A percentile compares a stretch with the other conserved stretches of the same genome.
Evolutionary conservation across 2,329 filamentous ascomycete species (phyloP).

Genomic region (Penicillium sp.): DNA sequence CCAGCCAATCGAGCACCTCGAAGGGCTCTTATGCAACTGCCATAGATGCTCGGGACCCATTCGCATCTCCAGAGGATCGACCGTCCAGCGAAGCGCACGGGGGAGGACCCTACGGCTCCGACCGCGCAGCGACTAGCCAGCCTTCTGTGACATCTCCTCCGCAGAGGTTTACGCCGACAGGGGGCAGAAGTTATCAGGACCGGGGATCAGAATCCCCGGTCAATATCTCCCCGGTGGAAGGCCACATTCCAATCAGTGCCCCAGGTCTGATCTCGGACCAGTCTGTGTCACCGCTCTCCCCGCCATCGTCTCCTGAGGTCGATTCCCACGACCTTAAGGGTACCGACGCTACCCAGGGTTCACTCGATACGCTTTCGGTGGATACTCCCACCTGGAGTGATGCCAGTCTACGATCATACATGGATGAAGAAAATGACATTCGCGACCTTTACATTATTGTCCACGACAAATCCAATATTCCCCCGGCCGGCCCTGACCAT

Average conservation of each 20-base stretch:
- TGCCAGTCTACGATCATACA: conserved; percentile 75
- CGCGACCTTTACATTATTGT: conserved; percentile 86
- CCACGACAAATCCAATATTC: conserved; percentile 82
- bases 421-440: conserved; percentile 85
- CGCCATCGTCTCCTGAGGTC: conserved; percentile 51
- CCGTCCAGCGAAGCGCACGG: conserved; percentile 21
- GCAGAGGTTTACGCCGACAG: conserved; percentile 26
- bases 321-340: conserved; percentile 28
- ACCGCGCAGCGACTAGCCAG: conserved; percentile 24
- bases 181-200: conserved; percentile 20
- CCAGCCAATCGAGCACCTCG: conserved; percentile 19
- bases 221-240: conserved; percentile 56
- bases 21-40: conserved; percentile 25
- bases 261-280: conserved; percentile 65
- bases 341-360: conserved; percentile 45
- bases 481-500: conserved; percentile 75
- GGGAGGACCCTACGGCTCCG: conserved; percentile 12
- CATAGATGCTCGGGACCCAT: conserved; percentile 10
- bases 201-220: conserved; percentile 62
- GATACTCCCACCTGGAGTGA: conserved; percentile 75
- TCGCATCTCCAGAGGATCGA: conserved; percentile 24
- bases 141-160: conserved; percentile 28
- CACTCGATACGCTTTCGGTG: conserved; percentile 54
- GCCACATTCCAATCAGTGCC: conserved; percentile 42
- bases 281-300: conserved; percentile 56